These are phyloP conservation scores for Orychophragmus violaceus DNA, from an alignment of 345 rosid species.

Conservation along the genomic window DNA sequence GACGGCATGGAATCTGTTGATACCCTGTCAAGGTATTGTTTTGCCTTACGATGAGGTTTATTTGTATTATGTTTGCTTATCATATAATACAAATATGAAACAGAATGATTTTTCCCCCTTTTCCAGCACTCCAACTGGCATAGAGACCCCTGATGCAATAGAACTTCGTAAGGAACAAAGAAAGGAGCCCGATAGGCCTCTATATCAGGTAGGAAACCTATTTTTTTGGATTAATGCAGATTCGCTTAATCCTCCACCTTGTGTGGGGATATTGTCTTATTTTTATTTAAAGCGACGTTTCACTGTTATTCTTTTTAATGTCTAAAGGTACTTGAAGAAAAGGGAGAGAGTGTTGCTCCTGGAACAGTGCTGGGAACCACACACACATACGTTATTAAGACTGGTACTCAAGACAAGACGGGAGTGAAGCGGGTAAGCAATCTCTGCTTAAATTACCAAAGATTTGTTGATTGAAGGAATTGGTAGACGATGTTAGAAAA, in stretches of 20 bases:
- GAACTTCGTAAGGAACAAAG: constrained; percentile 99
- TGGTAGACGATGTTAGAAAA: not conserved
- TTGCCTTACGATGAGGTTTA: not conserved
- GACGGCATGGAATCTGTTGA: constrained; percentile 91
- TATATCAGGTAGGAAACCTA: constrained; percentile 62
- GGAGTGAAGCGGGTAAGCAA: constrained; percentile 86
- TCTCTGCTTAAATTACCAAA: not conserved
- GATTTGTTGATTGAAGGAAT: not conserved
- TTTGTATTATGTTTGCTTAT: not conserved
- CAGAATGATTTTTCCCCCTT: not conserved
- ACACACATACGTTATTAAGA: constrained; percentile 74
- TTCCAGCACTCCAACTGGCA: constrained; percentile 94
- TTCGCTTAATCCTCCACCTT: not conserved
- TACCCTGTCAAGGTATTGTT: constrained; percentile 80
- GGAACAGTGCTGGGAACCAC: constrained; percentile 91
- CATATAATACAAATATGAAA: not conserved
- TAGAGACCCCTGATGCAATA: constrained; percentile 99
- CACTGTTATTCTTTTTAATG: not conserved
- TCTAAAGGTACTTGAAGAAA: constrained; percentile 78
- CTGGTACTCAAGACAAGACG: constrained; percentile 72
- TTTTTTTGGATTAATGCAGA: not conserved
- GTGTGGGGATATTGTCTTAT: not conserved
- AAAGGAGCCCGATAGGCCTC: constrained; percentile 93
- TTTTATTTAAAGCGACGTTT: not conserved
- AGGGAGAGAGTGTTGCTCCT: constrained; percentile 72